Percentiles rank a stretch among this genome's conserved stretches.
These are phyloP conservation scores for Aethionema arabicum DNA, from an alignment of 345 rosid species.

Conservation along the genomic window DNA sequence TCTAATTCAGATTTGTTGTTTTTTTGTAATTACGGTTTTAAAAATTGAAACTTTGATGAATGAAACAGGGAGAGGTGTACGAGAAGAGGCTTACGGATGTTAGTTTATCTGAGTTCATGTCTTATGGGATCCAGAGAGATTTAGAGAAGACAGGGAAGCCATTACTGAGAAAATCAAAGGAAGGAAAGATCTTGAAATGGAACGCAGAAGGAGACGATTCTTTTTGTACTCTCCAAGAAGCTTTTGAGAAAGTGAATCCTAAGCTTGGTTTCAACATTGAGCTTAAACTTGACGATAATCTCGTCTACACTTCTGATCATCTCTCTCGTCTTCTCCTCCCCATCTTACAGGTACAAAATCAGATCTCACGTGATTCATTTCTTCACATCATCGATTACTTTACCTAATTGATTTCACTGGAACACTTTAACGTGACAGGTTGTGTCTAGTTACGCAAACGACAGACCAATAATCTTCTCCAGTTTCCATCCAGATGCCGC, in stretches of 20 bases:
- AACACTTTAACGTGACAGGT: slow-evolving; percentile 35
- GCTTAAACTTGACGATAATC: slow-evolving; percentile 80
- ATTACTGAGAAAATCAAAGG: slow-evolving; percentile 66
- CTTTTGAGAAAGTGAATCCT: slow-evolving; percentile 69
- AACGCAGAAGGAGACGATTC: slow-evolving; percentile 69
- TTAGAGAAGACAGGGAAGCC: slow-evolving; percentile 49
- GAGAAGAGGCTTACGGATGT: slow-evolving; percentile 85
- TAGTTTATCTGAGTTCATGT: slow-evolving; percentile 59
- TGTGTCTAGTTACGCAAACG: slow-evolving; percentile 53
- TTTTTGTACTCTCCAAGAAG: slow-evolving; percentile 74
- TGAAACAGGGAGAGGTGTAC: slow-evolving; percentile 56
- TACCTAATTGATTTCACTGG: too few species aligned
- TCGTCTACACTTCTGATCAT: slow-evolving; percentile 58
- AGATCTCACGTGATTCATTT: too few species aligned
- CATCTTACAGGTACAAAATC: slow-evolving; percentile 46
- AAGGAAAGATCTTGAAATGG: slow-evolving; percentile 72
- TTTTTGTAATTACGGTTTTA: not conserved
- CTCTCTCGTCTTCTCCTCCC: slow-evolving; percentile 62
- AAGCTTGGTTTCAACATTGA: slow-evolving; percentile 85
- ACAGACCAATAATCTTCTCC: slow-evolving; percentile 78
- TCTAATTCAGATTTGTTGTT: not conserved
- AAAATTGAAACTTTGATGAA: not conserved
- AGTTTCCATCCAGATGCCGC: slow-evolving; percentile 96
- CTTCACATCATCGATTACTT: too few species aligned
- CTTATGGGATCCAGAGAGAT: slow-evolving; percentile 74